These are phyloP conservation scores for Pyricularia sp. DNA, from an alignment of 2,329 filamentous ascomycete genomes.

Conservation along the genomic window DNA sequence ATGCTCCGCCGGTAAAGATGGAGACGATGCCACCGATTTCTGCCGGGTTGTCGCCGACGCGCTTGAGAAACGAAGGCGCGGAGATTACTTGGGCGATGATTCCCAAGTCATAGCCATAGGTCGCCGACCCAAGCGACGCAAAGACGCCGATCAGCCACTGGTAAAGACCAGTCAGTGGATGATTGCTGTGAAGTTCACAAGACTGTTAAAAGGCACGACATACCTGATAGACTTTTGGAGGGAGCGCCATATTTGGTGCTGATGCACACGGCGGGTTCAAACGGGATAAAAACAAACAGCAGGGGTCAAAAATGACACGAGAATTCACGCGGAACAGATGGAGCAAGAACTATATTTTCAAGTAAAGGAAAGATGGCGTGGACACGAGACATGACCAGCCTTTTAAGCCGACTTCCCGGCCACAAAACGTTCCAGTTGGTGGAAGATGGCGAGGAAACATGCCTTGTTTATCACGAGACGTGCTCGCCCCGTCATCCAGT, in stretches of 20 bases:
- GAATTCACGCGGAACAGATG: not conserved
- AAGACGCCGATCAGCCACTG: constrained; percentile 41
- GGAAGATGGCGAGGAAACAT: not conserved
- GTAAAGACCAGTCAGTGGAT: not conserved
- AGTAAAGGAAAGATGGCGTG: not conserved
- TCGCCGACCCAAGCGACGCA: constrained; percentile 40
- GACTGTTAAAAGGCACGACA: not conserved
- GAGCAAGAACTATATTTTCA: not conserved
- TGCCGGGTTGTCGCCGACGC: constrained; percentile 20
- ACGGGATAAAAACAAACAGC: not conserved
- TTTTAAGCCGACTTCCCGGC: not conserved
- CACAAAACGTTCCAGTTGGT: not conserved
- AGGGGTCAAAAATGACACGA: not conserved
- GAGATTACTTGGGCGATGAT: constrained; percentile 39
- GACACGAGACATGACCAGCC: not conserved
- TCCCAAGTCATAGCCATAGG: constrained; percentile 43
- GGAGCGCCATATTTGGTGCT: not conserved
- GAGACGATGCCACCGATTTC: constrained; percentile 55
- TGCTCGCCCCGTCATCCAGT: not conserved
- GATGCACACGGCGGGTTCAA: not conserved
- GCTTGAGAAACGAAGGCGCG: constrained; percentile 26
- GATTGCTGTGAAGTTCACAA: not conserved
- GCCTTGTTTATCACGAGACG: not conserved
- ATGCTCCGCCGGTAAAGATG: constrained; percentile 66
- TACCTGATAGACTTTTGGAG: not conserved